Evolutionary conservation across 2,329 filamentous ascomycete species (phyloP).

Genomic region (Pseudocercospora musae): DNA sequence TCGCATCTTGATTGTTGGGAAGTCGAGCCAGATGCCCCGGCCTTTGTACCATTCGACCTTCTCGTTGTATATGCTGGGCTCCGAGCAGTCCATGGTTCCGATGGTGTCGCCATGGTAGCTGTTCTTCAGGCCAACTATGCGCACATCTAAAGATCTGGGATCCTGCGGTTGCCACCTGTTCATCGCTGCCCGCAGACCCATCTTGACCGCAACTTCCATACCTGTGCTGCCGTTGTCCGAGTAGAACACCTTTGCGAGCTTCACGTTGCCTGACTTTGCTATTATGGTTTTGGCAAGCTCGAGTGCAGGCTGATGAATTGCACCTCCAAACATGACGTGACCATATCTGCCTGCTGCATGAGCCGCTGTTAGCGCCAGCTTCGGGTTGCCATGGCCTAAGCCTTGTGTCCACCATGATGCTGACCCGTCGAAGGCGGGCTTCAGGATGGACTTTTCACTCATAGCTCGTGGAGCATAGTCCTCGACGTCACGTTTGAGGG

Average conservation of each 20-base stretch:
- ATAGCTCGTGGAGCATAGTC: not conserved
- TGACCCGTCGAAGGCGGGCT: constrained; percentile 74
- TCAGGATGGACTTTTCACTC: constrained; percentile 44
- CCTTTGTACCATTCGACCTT: constrained; percentile 85
- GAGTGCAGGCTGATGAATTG: constrained; percentile 75
- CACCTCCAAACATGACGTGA: constrained; percentile 82
- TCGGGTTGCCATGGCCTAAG: constrained; percentile 72
- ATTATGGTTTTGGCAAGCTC: constrained; percentile 65
- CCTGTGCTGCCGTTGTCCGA: constrained; percentile 83
- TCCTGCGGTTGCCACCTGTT: constrained; percentile 51
- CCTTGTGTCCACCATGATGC: constrained; percentile 93
- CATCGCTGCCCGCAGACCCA: constrained; percentile 70
- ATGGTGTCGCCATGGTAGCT: constrained; percentile 88
- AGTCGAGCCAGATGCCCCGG: constrained; percentile 76
- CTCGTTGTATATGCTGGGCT: constrained; percentile 73
- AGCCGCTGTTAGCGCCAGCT: constrained; percentile 69
- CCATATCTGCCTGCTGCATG: constrained; percentile 81
- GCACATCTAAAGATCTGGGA: constrained; percentile 52
- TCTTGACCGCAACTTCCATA: constrained; percentile 80
- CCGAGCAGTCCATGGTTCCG: constrained; percentile 80
- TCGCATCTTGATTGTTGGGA: constrained; percentile 66
- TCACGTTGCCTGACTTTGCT: constrained; percentile 57
- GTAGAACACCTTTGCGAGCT: constrained; percentile 71
- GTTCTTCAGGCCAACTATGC: constrained; percentile 71
- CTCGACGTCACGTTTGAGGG: not conserved